Evolutionary conservation across 192 early-diverging fungal genomes (phyloP).

Genomic region (Coemansia sp.): DNA sequence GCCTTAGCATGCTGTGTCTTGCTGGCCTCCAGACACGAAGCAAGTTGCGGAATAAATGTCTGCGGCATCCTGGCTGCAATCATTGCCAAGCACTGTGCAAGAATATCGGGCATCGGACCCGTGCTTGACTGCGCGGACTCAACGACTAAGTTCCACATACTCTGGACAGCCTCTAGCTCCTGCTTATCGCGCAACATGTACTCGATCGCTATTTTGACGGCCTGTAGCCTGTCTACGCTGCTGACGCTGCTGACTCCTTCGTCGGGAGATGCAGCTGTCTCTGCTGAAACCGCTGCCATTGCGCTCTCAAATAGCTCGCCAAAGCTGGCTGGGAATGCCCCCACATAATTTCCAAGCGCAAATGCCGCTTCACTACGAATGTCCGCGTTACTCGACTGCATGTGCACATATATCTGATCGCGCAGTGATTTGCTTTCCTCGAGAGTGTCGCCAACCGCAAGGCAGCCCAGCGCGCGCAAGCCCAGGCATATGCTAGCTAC

Average conservation of each 20-base stretch:
- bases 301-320: slow-evolving; percentile 30
- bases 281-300: background rate
- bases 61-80: slow-evolving; percentile 29
- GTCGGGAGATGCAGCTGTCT: background rate
- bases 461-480: slow-evolving; percentile 41
- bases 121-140: slow-evolving; percentile 17
- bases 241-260: background rate
- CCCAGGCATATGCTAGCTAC: slow-evolving; percentile 28
- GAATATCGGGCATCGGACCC: slow-evolving; percentile 26
- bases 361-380: slow-evolving; percentile 44
- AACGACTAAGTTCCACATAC: slow-evolving; percentile 24
- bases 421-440: slow-evolving; percentile 10
- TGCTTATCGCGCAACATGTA: background rate
- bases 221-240: slow-evolving; percentile 19
- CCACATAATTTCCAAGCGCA: slow-evolving; percentile 41
- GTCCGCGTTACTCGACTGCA: slow-evolving; percentile 21
- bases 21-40: slow-evolving; percentile 14
- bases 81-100: slow-evolving; percentile 39
- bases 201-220: slow-evolving; percentile 38
- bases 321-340: slow-evolving; percentile 22
- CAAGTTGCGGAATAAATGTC: slow-evolving; percentile 27
- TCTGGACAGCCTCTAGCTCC: slow-evolving; percentile 5
- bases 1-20: slow-evolving; percentile 13
- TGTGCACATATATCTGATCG: slow-evolving; percentile 21
- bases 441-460: slow-evolving; percentile 15